Conservation (phyloP, 169 alveolate species). For the Babesia sp. region DNA sequence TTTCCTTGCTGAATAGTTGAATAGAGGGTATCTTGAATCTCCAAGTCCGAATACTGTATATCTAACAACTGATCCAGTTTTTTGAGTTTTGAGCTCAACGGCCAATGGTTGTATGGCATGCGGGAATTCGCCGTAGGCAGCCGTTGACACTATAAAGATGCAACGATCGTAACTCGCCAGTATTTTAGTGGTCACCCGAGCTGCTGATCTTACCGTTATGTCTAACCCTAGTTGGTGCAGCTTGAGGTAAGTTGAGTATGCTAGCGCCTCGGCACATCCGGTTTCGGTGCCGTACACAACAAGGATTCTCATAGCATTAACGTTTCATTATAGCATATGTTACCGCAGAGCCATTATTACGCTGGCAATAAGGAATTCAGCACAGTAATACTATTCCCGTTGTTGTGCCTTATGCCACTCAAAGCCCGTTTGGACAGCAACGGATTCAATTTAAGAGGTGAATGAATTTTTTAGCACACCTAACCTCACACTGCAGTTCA, state of each 20-base stretch:
- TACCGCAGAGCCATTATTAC: too few species aligned
- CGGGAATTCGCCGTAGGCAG: constrained; percentile 67
- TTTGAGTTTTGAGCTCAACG: background rate
- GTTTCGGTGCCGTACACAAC: constrained; percentile 62
- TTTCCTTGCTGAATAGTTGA: constrained; percentile 60
- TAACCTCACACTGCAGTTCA: constrained; percentile 59
- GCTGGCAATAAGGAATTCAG: too few species aligned
- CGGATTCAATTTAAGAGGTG: constrained; percentile 20
- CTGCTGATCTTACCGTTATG: constrained; percentile 22
- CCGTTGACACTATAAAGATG: constrained; percentile 58
- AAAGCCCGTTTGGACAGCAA: too few species aligned
- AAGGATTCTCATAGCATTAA: constrained; percentile 5
- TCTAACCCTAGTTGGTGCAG: constrained; percentile 16
- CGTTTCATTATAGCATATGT: too few species aligned
- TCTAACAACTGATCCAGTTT: background rate
- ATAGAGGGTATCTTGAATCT: constrained; percentile 58
- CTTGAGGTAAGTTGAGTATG: constrained; percentile 45
- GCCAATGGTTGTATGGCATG: constrained; percentile 10
- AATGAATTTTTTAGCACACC: constrained; percentile 56
- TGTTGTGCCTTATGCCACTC: too few species aligned
- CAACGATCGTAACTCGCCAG: constrained; percentile 20
- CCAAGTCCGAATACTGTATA: constrained; percentile 66
- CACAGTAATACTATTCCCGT: too few species aligned
- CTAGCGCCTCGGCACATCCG: constrained; percentile 55
- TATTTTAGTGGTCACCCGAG: background rate